Conservation (phyloP, 257 asterid genomes). For the Perilla frutescens region DNA sequence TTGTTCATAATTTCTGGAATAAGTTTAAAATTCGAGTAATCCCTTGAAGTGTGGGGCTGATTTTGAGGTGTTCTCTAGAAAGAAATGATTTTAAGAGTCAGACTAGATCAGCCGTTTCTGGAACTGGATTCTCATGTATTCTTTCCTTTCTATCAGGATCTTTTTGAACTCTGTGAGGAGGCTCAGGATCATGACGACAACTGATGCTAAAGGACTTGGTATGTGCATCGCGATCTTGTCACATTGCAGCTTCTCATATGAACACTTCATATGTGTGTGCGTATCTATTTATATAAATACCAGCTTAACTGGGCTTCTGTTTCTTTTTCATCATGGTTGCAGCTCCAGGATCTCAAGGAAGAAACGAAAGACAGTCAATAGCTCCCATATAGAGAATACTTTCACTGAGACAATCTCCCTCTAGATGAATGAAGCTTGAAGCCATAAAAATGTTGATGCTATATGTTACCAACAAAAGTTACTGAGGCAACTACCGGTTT, state of each 20-base stretch:
- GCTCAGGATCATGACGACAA: slow-evolving; percentile 74
- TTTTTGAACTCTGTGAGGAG: slow-evolving; percentile 76
- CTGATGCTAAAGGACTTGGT: slow-evolving; percentile 83
- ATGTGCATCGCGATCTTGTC: slow-evolving; percentile 36
- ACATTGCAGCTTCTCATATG: neutral
- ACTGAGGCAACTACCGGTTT: slow-evolving; percentile 19
- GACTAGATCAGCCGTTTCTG: too few relatives aligned
- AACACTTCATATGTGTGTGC: neutral
- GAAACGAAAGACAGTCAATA: slow-evolving; percentile 37
- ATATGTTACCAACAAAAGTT: slow-evolving; percentile 32
- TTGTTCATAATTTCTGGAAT: too few relatives aligned
- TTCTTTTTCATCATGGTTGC: slow-evolving; percentile 29
- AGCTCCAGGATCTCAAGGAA: slow-evolving; percentile 60
- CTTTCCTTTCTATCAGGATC: slow-evolving; percentile 60
- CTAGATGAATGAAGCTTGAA: slow-evolving; percentile 32
- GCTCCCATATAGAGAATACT: slow-evolving; percentile 40
- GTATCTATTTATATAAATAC: neutral
- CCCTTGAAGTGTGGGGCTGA: too few relatives aligned
- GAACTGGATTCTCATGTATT: slow-evolving; percentile 20
- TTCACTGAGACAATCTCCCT: slow-evolving; percentile 22
- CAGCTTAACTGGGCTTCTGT: neutral
- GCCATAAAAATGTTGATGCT: slow-evolving; percentile 36
- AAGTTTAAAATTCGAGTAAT: too few relatives aligned
- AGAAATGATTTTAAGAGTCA: neutral
- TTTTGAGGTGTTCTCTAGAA: too few relatives aligned